phyloP scores from a whole-genome alignment of 2,329 filamentous ascomycete species.

The Aspergillus terreus region DNA sequence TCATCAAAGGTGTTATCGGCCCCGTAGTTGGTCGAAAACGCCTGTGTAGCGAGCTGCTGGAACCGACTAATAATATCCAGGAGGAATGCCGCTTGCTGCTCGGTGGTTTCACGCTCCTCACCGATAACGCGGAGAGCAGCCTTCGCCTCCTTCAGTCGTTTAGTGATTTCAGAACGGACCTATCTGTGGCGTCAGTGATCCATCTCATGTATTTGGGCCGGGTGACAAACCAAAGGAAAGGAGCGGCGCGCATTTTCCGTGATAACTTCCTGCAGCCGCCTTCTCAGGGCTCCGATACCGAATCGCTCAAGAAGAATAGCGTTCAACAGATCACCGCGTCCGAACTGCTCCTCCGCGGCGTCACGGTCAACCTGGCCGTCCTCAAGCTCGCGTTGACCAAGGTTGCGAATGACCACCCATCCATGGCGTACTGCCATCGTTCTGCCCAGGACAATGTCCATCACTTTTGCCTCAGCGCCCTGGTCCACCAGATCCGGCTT shows the following conservation, averaged over 20 bases:
- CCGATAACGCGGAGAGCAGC: constrained; percentile 31
- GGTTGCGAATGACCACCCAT: constrained; percentile 32
- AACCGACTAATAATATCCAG: constrained; percentile 38
- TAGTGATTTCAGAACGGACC: constrained; percentile 33
- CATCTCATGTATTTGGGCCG: background rate
- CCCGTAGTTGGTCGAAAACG: constrained; percentile 36
- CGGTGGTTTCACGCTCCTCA: constrained; percentile 25
- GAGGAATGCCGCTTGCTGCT: constrained; percentile 31
- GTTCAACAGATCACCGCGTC: constrained; percentile 35
- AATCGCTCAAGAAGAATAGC: constrained; percentile 33
- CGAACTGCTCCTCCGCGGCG: constrained; percentile 33
- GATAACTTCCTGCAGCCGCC: constrained; percentile 41
- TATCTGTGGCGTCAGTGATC: background rate
- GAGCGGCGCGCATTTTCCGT: constrained; percentile 41
- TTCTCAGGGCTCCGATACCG: constrained; percentile 40
- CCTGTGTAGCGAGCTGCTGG: constrained; percentile 31
- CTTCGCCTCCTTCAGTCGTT: constrained; percentile 25
- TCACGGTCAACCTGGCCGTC: constrained; percentile 20
- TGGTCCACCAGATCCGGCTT: constrained; percentile 55
- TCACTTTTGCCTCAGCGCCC: constrained; percentile 24
- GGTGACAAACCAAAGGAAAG: constrained; percentile 40
- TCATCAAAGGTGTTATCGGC: constrained; percentile 31
- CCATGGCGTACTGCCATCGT: constrained; percentile 23
- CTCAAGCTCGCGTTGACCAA: constrained; percentile 25
- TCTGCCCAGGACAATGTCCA: constrained; percentile 22